Base-by-base conservation (phyloP, 2,329 filamentous ascomycete genomes). In the Acephala macrosclerotiorum region DNA sequence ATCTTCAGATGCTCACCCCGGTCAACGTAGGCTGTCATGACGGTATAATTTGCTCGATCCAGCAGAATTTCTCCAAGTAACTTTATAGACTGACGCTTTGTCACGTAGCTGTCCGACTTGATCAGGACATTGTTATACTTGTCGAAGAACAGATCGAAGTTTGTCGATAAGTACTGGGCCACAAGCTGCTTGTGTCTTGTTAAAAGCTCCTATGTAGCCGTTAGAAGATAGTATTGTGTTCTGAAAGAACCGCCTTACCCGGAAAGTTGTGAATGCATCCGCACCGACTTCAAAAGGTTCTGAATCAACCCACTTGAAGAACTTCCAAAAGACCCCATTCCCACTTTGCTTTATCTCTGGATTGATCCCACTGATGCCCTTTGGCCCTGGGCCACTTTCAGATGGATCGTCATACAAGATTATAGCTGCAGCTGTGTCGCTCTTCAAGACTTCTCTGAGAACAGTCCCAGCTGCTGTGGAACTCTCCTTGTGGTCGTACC, bases 11-110 rank as follows among this genome's bases (percentile, higher is more conserved):
- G 94, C 77, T 98, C 95, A 66, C 94, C 94, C 58, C 91, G 90
- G 78, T 97, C 94, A 65, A 99, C 96, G 77, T 98, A 99, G 68
- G 91, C 89, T 64, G 95, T 98, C 96, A 99, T 99, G 76, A 98
- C 93, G 76, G 90, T 93, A 82, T 99, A 99, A 80, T 99, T 98
- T 69, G 95, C 93, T 51, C 96, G 89, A 78, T 98, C 96, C 38
- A 99, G 86, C 63, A 99, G 82, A 57, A 99, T 93, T 80, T 99
- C 96, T 61, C 96, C 96, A 1, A 99, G 87, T 51, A 99, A 86
- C 79, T 99, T 99, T 81, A 98, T 98, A 18, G 94, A 97, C 80
- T 99, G 96, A 58, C 96, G 88, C 79, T 99, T 99, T 29, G 96
- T 99, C 68, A 99, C 96, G 77, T 99, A 99, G 76, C 92, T 96